Percentiles rank a stretch among this genome's conserved stretches.
These are phyloP conservation scores for Lactarius quietus DNA, from an alignment of 768 basidiomycete genomes.

Conservation along the genomic window DNA sequence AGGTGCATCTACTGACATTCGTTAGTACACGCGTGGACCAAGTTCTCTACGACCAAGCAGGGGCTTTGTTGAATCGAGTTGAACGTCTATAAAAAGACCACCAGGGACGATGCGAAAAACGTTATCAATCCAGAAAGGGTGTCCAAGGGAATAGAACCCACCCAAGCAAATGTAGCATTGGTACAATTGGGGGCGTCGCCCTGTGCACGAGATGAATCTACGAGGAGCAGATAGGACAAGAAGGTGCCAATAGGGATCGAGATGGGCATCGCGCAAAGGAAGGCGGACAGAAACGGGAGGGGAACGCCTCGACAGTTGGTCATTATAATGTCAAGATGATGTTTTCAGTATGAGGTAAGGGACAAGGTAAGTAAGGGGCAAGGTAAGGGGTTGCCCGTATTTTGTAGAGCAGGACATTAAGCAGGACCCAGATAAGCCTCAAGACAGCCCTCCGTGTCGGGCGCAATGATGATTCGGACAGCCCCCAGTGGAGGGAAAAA, in stretches of 20 bases:
- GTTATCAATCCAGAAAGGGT: background rate
- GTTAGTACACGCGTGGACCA: constrained; percentile 9
- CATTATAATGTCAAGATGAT: too few species aligned
- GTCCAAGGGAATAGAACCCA: constrained; percentile 2
- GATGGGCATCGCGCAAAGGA: background rate
- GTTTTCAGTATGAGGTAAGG: too few species aligned
- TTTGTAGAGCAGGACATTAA: too few species aligned
- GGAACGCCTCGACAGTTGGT: too few species aligned
- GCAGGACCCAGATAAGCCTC: too few species aligned
- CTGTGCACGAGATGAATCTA: background rate
- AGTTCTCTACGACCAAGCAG: constrained; percentile 9
- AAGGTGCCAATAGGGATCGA: background rate
- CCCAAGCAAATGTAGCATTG: constrained; percentile 7
- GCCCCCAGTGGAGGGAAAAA: too few species aligned
- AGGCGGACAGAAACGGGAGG: background rate
- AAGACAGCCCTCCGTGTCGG: too few species aligned
- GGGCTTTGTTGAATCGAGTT: constrained; percentile 21
- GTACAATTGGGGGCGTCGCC: constrained; percentile 11
- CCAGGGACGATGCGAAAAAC: background rate
- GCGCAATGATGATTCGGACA: too few species aligned
- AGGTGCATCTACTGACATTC: constrained; percentile 11
- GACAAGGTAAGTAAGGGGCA: too few species aligned
- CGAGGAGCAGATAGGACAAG: background rate
- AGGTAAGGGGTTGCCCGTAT: too few species aligned
- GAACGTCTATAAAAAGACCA: background rate